Evolutionary conservation across 2,329 filamentous ascomycete species (phyloP), one percentile per base, ranked within the genome.

Genomic region (Claviceps spartinae): DNA sequence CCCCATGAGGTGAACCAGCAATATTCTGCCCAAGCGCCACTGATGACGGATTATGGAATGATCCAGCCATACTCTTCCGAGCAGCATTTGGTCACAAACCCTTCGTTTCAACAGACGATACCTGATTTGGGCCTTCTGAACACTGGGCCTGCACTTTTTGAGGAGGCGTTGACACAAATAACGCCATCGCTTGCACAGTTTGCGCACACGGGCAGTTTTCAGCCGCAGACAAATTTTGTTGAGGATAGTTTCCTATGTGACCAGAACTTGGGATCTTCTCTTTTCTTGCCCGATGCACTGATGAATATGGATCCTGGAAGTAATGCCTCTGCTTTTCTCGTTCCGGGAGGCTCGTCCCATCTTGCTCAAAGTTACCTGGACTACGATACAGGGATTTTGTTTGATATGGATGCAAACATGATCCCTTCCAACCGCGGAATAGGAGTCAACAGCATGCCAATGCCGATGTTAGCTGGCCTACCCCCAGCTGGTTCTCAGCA

Each of bases 211-310:
- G 34, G 42, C 22, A 26, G 54, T 43, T 50, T 53, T 22, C 48
- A 52, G 16, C 16, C 48, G 20, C 38, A 30, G 26, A 20, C 45
- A 16, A 40, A 54, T 8, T 46, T 49, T 34, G 14, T 48, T 16
- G 44, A 51, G 9, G 38, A 24, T 4, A 24, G 20, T n/a, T 51
- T 41, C 18, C n/a, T 41, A 22, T 50, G 44, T 49, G 11, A 30
- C 14, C 48, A 45, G 13, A 30, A 47, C 13, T 14, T 24, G 22
- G n/a, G 20, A 26, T 48, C 40, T n/a, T 11, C 44, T 46, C 40
- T 34, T 13, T 37, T 48, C 8, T 54, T 54, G 9, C 5, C 52
- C 13, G 49, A 56, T 30, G 42, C 48, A 26, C 38, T 48, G 22
- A 38, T 50, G 30, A 43, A 52, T 2, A 37, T 48, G 20, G 51